These are phyloP conservation scores for Nemania sp. DNA, from an alignment of 2,329 filamentous ascomycete genomes.

Conservation along the genomic window DNA sequence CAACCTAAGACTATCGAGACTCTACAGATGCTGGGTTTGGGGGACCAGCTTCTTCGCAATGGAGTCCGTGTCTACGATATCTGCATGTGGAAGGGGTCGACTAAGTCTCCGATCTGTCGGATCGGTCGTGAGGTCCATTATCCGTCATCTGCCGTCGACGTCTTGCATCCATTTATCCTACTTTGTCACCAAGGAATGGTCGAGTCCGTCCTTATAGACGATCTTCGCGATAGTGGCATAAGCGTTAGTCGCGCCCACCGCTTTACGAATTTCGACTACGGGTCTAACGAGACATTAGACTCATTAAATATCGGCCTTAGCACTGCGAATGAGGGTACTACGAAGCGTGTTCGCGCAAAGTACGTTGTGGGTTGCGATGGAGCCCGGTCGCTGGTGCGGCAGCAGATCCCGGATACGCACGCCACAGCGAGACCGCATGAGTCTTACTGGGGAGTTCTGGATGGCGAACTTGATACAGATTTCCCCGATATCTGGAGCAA, in stretches of 20 bases:
- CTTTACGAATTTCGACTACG: slow-evolving; percentile 69
- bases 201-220: slow-evolving; percentile 76
- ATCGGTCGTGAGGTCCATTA: slow-evolving; percentile 77
- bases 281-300: slow-evolving; percentile 49
- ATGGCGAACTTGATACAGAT: slow-evolving; percentile 76
- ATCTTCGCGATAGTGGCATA: slow-evolving; percentile 73
- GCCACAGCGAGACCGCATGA: slow-evolving; percentile 44
- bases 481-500: slow-evolving; percentile 83
- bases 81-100: slow-evolving; percentile 74
- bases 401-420: slow-evolving; percentile 67
- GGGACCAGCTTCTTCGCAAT: slow-evolving; percentile 73
- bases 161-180: slow-evolving; percentile 68
- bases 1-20: slow-evolving; percentile 85
- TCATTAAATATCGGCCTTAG: slow-evolving; percentile 54
- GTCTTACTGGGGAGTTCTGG: slow-evolving; percentile 75
- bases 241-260: slow-evolving; percentile 72
- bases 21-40: slow-evolving; percentile 77
- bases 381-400: slow-evolving; percentile 76
- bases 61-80: slow-evolving; percentile 81
- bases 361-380: slow-evolving; percentile 81
- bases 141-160: slow-evolving; percentile 65
- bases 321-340: slow-evolving; percentile 50
- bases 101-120: slow-evolving; percentile 65
- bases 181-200: slow-evolving; percentile 80
- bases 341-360: slow-evolving; percentile 59